Evolutionary conservation across 2,329 filamentous ascomycete genomes (phyloP).

Genomic region (Colletotrichum sp.): DNA sequence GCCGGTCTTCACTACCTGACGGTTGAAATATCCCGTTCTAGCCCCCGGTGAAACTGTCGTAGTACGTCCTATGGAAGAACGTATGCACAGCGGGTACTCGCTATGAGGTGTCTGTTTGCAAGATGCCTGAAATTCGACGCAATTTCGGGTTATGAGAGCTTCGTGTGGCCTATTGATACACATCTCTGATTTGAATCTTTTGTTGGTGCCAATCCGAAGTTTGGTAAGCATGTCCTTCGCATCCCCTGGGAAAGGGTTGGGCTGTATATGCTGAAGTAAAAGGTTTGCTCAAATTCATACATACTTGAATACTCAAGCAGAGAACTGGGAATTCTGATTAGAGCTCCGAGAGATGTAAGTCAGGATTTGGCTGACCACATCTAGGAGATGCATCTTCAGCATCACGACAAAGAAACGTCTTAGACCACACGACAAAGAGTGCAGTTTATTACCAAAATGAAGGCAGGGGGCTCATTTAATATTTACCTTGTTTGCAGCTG

Average conservation of each 20-base stretch:
- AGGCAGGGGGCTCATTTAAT: neutral
- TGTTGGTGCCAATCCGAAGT: neutral
- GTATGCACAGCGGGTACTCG: neutral
- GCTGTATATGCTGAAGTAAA: rapidly evolving
- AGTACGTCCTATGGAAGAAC: neutral
- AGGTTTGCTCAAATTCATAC: neutral
- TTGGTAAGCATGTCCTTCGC: neutral
- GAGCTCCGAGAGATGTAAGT: neutral
- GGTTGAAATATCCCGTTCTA: neutral
- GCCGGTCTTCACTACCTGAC: neutral
- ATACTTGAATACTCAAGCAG: neutral
- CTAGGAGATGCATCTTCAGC: neutral
- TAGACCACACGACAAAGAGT: neutral
- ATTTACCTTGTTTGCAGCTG: neutral
- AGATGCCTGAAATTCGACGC: neutral
- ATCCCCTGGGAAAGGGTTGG: neutral
- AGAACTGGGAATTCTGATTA: neutral
- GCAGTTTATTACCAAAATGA: neutral
- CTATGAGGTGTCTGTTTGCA: neutral
- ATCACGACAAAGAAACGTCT: neutral
- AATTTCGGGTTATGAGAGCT: neutral
- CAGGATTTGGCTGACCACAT: neutral
- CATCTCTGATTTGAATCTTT: rapidly evolving
- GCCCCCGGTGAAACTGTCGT: neutral
- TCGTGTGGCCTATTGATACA: neutral